Evolutionary conservation across 2,329 filamentous ascomycete species (phyloP), one percentile per base, ranked within the genome.

Genomic region (Microsporum canis): DNA sequence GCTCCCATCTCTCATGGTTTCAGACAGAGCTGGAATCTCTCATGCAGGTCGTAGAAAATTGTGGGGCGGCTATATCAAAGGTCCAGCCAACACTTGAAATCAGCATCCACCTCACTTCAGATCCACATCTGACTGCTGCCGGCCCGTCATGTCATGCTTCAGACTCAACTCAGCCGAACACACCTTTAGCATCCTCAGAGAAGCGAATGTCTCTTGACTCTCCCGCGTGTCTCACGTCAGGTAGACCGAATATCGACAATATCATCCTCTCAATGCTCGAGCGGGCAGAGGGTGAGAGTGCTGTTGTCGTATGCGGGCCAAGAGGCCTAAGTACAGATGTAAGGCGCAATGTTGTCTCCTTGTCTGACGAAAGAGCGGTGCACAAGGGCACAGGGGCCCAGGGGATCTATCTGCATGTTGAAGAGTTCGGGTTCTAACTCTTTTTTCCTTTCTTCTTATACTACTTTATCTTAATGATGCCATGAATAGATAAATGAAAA

Each of bases 331-430:
- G 80, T 2, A 76, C 79, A n/a, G 77, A 81, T 63, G 80, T 83
- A 3, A 77, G 83, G 61, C 78, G 75, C 12, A 78, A 75, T 60
- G 82, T 83, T 0, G 82, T 82, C 2, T 75, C 68, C 6, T 66
- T 87, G 47, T 84, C 82, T 65, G 84, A 88, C 69, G 84, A 87
- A 70, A 75, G 84, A 34, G 84, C 83, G 2, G 83, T 87, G 49
- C 84, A 86, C 66, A 87, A 87, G 69, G 84, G 84, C 1, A 86
- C 82, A 0, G 84, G 83, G 0, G 84, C 84, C 12, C 83, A 86
- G 69, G 84, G 84, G 0, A 80, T 86, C 33, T 84, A 80, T 68
- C 68, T 85, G 36, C 82, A 84, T 71, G 79, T 79, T 0, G 84
- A 86, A 70, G 77, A 75, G 17, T 85, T 84, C 71, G 79, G 77